These are phyloP conservation scores for Eucalyptus globulus DNA, from an alignment of 345 rosid genomes.

Conservation along the genomic window DNA sequence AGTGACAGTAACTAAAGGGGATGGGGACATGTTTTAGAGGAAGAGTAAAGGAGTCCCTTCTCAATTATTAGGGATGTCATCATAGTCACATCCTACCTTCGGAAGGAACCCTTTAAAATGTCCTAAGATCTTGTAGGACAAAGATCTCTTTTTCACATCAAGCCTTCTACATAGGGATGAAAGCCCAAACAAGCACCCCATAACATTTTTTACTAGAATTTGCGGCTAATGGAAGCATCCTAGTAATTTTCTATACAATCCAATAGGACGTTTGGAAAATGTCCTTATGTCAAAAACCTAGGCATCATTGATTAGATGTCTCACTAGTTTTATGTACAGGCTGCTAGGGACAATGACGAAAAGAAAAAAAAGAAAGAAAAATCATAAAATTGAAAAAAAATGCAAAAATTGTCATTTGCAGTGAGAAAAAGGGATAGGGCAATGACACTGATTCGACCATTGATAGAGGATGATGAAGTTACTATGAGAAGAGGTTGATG, in stretches of 20 bases:
- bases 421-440: too few relatives aligned
- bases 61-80: not conserved
- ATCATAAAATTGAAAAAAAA: too few relatives aligned
- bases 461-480: too few relatives aligned
- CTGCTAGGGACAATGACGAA: not conserved
- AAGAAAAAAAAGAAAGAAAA: too few relatives aligned
- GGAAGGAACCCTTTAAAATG: not conserved
- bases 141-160: not conserved
- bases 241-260: not conserved
- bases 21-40: not conserved
- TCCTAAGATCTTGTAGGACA: not conserved
- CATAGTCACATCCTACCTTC: not conserved
- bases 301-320: not conserved
- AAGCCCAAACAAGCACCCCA: not conserved
- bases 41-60: not conserved
- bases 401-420: too few relatives aligned
- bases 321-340: not conserved
- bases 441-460: too few relatives aligned
- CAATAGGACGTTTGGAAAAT: not conserved
- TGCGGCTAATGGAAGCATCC: not conserved
- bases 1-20: not conserved
- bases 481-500: too few relatives aligned
- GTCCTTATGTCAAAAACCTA: fast-evolving
- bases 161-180: not conserved
- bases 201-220: not conserved